Conservation (phyloP, 1,284 basidiomycete genomes). For the Neotropicomus parvogracilis region DNA sequence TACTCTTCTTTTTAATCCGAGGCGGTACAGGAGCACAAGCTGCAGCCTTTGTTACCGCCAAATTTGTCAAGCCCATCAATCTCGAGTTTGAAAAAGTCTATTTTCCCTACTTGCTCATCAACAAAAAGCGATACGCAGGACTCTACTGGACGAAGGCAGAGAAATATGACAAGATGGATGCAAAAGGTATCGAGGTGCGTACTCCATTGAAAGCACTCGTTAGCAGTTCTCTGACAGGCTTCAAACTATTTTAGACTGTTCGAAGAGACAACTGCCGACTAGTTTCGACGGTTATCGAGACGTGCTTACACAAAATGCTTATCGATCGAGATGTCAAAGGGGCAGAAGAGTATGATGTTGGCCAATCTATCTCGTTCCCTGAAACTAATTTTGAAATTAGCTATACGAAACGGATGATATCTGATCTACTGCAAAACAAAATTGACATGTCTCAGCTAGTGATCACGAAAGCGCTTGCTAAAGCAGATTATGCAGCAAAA, state of each 20-base stretch:
- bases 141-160: slow-evolving; percentile 93
- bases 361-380: neutral
- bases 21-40: slow-evolving; percentile 77
- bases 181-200: slow-evolving; percentile 93
- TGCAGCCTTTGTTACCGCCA: slow-evolving; percentile 86
- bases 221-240: neutral
- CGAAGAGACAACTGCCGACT: slow-evolving; percentile 94
- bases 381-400: slow-evolving; percentile 40
- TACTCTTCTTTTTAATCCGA: neutral
- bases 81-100: slow-evolving; percentile 99
- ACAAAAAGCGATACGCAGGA: slow-evolving; percentile 95
- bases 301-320: slow-evolving; percentile 93
- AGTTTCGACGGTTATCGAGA: slow-evolving; percentile 94
- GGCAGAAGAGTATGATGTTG: slow-evolving; percentile 77
- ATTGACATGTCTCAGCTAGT: slow-evolving; percentile 97
- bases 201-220: neutral
- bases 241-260: slow-evolving; percentile 82
- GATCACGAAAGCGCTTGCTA: slow-evolving; percentile 93
- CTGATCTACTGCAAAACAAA: slow-evolving; percentile 91
- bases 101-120: slow-evolving; percentile 94
- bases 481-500: slow-evolving; percentile 85
- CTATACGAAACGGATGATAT: slow-evolving; percentile 89
- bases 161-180: slow-evolving; percentile 98
- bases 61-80: slow-evolving; percentile 94
- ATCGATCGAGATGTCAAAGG: slow-evolving; percentile 91